A percentile compares a stretch with the other conserved stretches of the same genome.
Evolutionary conservation across 768 basidiomycete genomes (phyloP).

Genomic region (Udeniomyces megalosporus): DNA sequence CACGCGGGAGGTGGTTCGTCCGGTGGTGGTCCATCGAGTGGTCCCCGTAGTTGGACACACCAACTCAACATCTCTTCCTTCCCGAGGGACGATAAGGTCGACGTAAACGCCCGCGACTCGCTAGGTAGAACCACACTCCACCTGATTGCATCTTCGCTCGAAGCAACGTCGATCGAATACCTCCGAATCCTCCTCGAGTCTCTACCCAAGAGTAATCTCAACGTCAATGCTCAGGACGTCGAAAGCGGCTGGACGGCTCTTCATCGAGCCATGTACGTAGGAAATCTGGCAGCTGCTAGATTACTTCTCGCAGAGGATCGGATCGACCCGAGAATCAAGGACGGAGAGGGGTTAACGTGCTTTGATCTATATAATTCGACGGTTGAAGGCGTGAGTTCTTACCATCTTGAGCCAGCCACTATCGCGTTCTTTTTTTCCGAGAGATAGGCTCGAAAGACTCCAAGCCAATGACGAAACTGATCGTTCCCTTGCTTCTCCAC

Average conservation of each 20-base stretch:
- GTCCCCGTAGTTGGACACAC: conserved; percentile 11
- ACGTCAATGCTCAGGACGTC: conserved; percentile 60
- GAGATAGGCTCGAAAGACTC: not conserved
- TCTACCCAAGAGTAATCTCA: conserved; percentile 31
- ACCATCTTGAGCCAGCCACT: no score
- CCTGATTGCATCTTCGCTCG: conserved; percentile 48
- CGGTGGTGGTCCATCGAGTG: conserved; percentile 39
- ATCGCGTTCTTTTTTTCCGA: not conserved
- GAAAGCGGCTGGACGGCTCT: conserved; percentile 87
- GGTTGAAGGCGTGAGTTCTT: conserved; percentile 39
- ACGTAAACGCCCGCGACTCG: conserved; percentile 29
- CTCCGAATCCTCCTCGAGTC: conserved; percentile 48
- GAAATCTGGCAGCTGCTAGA: conserved; percentile 43
- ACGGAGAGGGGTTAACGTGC: conserved; percentile 70
- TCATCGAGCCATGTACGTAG: conserved; percentile 68
- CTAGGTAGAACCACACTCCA: conserved; percentile 55
- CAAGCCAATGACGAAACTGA: no score
- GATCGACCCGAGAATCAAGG: conserved; percentile 54
- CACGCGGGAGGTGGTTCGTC: no score
- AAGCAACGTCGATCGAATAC: conserved; percentile 50
- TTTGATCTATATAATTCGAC: conserved; percentile 90
- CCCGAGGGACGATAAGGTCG: conserved; percentile 15
- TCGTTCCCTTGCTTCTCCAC: not conserved
- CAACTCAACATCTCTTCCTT: not conserved
- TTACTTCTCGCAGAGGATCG: conserved; percentile 51